A percentile compares a stretch with the other conserved stretches of the same genome.
Conservation (phyloP, 805 yeast species). For the Candida insectalens region DNA sequence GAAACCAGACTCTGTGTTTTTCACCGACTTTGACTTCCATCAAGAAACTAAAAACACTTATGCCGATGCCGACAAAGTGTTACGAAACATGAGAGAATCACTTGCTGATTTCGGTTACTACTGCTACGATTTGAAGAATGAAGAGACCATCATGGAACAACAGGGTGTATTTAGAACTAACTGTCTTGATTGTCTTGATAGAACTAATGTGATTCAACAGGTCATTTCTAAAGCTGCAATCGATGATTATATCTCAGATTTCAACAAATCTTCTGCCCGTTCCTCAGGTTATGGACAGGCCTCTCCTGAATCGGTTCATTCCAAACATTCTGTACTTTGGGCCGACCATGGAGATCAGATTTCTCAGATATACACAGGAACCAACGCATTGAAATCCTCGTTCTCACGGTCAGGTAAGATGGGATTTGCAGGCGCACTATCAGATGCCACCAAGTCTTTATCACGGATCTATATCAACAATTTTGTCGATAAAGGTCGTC, state of each 20-base stretch:
- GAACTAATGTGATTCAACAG: slow-evolving; percentile 87
- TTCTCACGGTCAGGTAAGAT: slow-evolving; percentile 92
- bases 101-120: slow-evolving; percentile 77
- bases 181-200: slow-evolving; percentile 89
- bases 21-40: slow-evolving; percentile 90
- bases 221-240: slow-evolving; percentile 68
- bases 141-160: slow-evolving; percentile 61
- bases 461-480: slow-evolving; percentile 93
- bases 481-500: slow-evolving; percentile 86
- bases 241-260: slow-evolving; percentile 36
- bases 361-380: slow-evolving; percentile 93
- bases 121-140: slow-evolving; percentile 50
- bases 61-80: slow-evolving; percentile 65
- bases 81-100: slow-evolving; percentile 55
- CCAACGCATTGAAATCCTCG: slow-evolving; percentile 92
- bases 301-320: slow-evolving; percentile 36
- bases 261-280: slow-evolving; percentile 12
- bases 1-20: slow-evolving; percentile 33
- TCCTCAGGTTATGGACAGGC: not conserved
- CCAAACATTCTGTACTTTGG: slow-evolving; percentile 84
- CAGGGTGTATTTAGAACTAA: slow-evolving; percentile 88
- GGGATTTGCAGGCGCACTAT: slow-evolving; percentile 94
- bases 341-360: slow-evolving; percentile 98
- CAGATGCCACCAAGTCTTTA: slow-evolving; percentile 94
- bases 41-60: slow-evolving; percentile 86